phyloP scores from a whole-genome alignment of 805 yeast genomes.

The Sugiyamaella smithiae region DNA sequence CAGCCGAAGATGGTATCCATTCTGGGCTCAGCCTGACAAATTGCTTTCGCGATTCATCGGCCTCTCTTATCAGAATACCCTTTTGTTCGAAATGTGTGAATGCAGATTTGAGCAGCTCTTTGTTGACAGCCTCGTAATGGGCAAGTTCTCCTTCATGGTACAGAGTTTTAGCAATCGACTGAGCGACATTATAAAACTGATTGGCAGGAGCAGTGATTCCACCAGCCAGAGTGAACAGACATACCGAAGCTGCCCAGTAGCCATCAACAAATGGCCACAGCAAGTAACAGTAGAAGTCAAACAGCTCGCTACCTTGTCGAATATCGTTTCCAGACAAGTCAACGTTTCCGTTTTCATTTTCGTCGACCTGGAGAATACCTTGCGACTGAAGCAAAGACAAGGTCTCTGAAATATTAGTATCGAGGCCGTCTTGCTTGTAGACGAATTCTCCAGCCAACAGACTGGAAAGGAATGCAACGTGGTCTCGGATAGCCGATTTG shows the following conservation, averaged over 20 bases:
- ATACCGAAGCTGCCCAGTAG: slow-evolving; percentile 40
- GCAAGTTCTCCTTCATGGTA: slow-evolving; percentile 41
- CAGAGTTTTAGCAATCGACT: slow-evolving; percentile 41
- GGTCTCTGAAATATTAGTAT: slow-evolving; percentile 32
- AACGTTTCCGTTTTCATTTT: slow-evolving; percentile 15
- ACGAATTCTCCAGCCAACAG: slow-evolving; percentile 41
- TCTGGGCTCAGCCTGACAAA: slow-evolving; percentile 26
- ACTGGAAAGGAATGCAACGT: slow-evolving; percentile 36
- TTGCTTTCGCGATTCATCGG: slow-evolving; percentile 21
- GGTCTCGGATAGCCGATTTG: slow-evolving; percentile 29
- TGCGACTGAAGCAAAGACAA: slow-evolving; percentile 30
- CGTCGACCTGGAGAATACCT: slow-evolving; percentile 30
- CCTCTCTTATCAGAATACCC: slow-evolving; percentile 32
- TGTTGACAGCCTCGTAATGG: slow-evolving; percentile 42
- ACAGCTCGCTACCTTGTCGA: slow-evolving; percentile 27
- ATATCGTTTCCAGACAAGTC: slow-evolving; percentile 25
- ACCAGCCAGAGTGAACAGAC: slow-evolving; percentile 34
- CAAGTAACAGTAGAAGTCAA: slow-evolving; percentile 42
- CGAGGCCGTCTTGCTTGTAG: slow-evolving; percentile 37
- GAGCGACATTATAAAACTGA: slow-evolving; percentile 36
- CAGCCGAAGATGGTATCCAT: slow-evolving; percentile 22
- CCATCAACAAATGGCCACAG: slow-evolving; percentile 46
- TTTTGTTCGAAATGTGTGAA: slow-evolving; percentile 33
- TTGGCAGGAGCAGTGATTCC: slow-evolving; percentile 26
- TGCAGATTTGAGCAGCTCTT: slow-evolving; percentile 39